A percentile compares a stretch with the other conserved stretches of the same genome.
Evolutionary conservation across 306 rosid genomes (phyloP).

Genomic region (Mucuna pruriens): DNA sequence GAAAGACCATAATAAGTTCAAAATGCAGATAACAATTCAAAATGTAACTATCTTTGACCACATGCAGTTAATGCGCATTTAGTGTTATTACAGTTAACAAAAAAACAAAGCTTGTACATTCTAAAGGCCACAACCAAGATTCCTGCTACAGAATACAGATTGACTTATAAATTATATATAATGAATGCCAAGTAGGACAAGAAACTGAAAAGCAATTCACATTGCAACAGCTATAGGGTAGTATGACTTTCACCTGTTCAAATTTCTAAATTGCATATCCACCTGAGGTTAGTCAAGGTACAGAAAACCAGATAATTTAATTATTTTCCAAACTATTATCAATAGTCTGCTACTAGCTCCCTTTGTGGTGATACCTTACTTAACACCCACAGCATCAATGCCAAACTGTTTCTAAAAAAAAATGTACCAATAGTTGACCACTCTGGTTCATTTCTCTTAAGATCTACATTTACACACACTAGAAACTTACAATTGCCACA

Average conservation of each 20-base stretch:
- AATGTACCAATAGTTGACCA: background rate
- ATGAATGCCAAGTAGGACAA: conserved; percentile 3
- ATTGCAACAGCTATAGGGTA: background rate
- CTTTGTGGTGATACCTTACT: background rate
- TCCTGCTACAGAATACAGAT: conserved; percentile 1
- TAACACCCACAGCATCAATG: background rate
- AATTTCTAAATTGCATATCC: conserved; percentile 1
- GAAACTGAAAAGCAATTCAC: conserved; percentile 17
- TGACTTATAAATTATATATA: background rate
- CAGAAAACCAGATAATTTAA: background rate
- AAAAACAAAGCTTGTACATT: background rate
- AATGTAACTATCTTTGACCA: conserved; percentile 23
- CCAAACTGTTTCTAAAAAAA: too few relatives aligned
- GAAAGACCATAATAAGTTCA: conserved; percentile 33
- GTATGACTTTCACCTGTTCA: conserved; percentile 14
- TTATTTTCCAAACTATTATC: conserved; percentile 21
- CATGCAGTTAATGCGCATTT: conserved; percentile 18
- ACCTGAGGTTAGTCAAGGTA: background rate
- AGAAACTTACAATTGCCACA: background rate
- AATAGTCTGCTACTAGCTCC: conserved; percentile 4
- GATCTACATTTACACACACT: background rate
- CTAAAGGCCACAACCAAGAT: conserved; percentile 17
- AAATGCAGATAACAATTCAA: conserved; percentile 31
- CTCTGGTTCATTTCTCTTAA: conserved; percentile 6
- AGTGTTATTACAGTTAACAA: background rate